phyloP scores from a whole-genome alignment of 2,329 filamentous ascomycete species.

The Leptoxyphium fumago region DNA sequence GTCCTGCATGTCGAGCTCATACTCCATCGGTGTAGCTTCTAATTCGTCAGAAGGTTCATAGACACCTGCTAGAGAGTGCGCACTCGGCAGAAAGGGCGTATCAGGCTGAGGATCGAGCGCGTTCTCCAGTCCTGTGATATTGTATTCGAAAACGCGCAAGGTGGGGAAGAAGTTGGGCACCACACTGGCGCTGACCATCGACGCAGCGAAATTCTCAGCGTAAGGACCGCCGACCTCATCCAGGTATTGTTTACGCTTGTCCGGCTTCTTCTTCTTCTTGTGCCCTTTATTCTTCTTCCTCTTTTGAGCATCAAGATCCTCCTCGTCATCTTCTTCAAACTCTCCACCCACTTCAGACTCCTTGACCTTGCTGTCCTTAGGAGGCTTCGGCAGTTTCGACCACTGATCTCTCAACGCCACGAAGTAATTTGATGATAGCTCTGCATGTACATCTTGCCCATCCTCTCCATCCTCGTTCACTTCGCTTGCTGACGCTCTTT shows the following conservation, averaged over 20 bases:
- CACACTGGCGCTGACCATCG: conserved; percentile 69
- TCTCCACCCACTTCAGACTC: not conserved
- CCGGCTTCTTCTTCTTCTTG: conserved; percentile 38
- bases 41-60: conserved; percentile 1
- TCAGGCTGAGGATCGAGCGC: not conserved
- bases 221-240: conserved; percentile 63
- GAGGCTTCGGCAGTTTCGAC: conserved; percentile 53
- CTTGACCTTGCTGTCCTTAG: conserved; percentile 9
- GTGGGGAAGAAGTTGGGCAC: conserved; percentile 89
- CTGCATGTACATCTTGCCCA: conserved; percentile 39
- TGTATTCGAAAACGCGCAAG: conserved; percentile 73
- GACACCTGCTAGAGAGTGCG: not conserved
- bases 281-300: conserved; percentile 26
- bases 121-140: conserved; percentile 59
- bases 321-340: conserved; percentile 2
- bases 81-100: not conserved
- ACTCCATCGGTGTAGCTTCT: not conserved
- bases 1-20: conserved; percentile 1
- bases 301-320: conserved; percentile 9
- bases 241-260: conserved; percentile 36
- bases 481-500: not conserved
- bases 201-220: conserved; percentile 72
- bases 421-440: conserved; percentile 67
- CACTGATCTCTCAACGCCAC: conserved; percentile 63
- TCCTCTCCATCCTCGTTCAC: conserved; percentile 18